Base-by-base conservation (phyloP, 331 rosid genomes). In the Stylosanthes scabra region DNA sequence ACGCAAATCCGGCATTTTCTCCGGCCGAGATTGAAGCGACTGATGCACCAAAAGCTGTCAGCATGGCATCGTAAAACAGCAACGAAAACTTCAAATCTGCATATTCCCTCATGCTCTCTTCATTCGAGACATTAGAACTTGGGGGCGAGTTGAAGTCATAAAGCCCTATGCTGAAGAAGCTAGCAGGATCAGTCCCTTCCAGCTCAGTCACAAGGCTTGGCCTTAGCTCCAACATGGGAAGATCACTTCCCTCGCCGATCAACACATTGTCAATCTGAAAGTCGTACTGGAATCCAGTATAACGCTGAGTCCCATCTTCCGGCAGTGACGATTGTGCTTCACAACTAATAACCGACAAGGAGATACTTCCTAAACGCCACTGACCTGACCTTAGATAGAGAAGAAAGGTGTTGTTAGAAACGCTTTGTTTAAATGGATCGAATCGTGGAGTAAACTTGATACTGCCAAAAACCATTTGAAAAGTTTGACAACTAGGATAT, bases 71-170 rank as follows among this genome's bases (percentile, higher is more conserved):
- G 12, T 95, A 91, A 74, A 90, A 78, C 28, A 95, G 85, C 87
- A 94, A 82, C 31, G 97, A 91, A 70, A 90, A 74, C 82, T 95
- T 91, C 85, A 95, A 83, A 65, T 88, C 81, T 49, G 89, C 84
- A 65, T 95, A 95, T 66, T 90, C 96, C 75, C 59, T 83, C 97
- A 90, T 87, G 86, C 93, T 88, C 70, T 87, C 89, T 80, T 87
- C 85, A 2, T 87, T 91, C 72, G 96, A 78, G 52, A 83, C 75
- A 34, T 57, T 50, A 37, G 68, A 71, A 79, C 59, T 72, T 14
- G 20, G 11, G 45, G 55, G 40, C 68, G 62, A 42, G 58, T 76
- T 70, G 13, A 16, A 6, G 41, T 80, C 81, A 64, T 81, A 68
- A 64, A 83, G 71, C 59, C 69, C 82, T 80, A 79, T 31, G 69